phyloP scores from a whole-genome alignment of 345 rosid genomes.

The Eutrema heterophyllum region DNA sequence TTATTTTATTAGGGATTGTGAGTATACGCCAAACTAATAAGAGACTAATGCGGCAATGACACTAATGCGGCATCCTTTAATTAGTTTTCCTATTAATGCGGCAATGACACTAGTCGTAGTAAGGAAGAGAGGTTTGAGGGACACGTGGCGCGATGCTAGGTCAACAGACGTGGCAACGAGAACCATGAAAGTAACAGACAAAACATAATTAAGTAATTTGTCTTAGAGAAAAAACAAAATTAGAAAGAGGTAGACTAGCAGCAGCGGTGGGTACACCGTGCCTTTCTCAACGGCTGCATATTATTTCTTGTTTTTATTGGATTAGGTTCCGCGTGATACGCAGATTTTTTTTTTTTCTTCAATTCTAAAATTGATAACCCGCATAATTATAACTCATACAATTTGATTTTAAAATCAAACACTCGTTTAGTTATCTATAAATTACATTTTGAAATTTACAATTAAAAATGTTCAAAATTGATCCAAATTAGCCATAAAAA shows the following conservation, averaged over 20 bases:
- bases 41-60: conserved; percentile 3
- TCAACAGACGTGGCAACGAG: conserved; percentile 25
- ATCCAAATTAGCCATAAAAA: no score
- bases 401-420: no score
- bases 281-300: conserved; percentile 29
- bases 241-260: conserved; percentile 5
- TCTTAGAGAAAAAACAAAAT: neutral
- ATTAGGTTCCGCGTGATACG: no score
- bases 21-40: conserved; percentile 21
- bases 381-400: no score
- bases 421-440: no score
- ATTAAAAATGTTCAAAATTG: no score
- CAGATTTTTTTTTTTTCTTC: no score
- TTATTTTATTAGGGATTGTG: neutral
- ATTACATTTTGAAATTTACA: no score
- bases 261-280: conserved; percentile 31
- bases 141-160: conserved; percentile 11
- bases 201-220: conserved; percentile 1
- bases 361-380: no score
- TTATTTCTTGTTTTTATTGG: neutral
- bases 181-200: conserved; percentile 24
- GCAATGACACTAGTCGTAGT: conserved; percentile 4
- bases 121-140: neutral
- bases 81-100: neutral
- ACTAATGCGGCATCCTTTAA: no score